These are phyloP conservation scores for Paspalum notatum DNA, from an alignment of 176 grass and related monocot species.

Conservation along the genomic window DNA sequence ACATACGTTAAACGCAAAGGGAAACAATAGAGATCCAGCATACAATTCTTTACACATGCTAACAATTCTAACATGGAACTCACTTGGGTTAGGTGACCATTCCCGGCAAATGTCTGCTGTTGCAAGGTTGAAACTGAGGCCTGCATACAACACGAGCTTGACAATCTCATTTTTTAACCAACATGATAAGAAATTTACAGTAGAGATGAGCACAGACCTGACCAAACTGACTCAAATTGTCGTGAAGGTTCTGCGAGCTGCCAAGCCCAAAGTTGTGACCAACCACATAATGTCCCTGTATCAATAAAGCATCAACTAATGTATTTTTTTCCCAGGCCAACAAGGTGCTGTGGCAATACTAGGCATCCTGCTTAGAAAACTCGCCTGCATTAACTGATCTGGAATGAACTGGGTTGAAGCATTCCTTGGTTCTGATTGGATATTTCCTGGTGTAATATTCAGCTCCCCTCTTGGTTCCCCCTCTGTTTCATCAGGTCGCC, in stretches of 20 bases:
- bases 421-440: conserved; percentile 54
- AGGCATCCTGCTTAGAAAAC: conserved; percentile 19
- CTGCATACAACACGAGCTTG: conserved; percentile 46
- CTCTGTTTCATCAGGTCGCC: conserved; percentile 47
- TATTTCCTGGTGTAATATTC: conserved; percentile 46
- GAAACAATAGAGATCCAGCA: background rate
- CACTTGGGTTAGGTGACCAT: conserved; percentile 68
- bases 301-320: conserved; percentile 23
- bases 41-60: background rate
- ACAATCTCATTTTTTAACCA: conserved; percentile 29
- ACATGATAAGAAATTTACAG: conserved; percentile 14
- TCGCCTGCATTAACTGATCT: conserved; percentile 75
- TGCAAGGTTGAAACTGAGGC: conserved; percentile 55
- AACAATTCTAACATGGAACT: conserved; percentile 20
- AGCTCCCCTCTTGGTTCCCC: conserved; percentile 55
- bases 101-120: conserved; percentile 62
- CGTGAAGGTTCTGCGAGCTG: conserved; percentile 54
- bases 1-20: background rate
- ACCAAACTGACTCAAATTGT: conserved; percentile 72
- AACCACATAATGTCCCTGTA: conserved; percentile 73
- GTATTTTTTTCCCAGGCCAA: background rate
- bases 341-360: conserved; percentile 10
- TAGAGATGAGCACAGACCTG: conserved; percentile 50
- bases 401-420: conserved; percentile 66
- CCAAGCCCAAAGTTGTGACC: conserved; percentile 72